These are phyloP conservation scores for Quercus lobata DNA, from an alignment of 331 rosid genomes.

Conservation along the genomic window DNA sequence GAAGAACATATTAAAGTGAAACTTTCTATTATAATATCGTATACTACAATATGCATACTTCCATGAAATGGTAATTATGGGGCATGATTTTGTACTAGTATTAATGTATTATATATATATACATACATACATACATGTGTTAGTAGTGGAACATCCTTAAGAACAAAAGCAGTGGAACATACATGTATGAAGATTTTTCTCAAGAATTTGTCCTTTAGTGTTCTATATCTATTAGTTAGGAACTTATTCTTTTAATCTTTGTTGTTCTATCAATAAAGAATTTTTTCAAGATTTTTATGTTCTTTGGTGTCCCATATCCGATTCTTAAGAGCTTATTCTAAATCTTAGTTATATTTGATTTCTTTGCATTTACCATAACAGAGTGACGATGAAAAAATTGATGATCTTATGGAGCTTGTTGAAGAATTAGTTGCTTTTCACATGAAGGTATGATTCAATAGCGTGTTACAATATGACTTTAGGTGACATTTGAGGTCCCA, in stretches of 20 bases:
- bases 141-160: neutral
- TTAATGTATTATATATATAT: neutral
- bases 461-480: neutral
- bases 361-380: conserved; percentile 26
- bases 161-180: neutral
- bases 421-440: conserved; percentile 94
- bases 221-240: too few relatives aligned
- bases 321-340: neutral
- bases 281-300: neutral
- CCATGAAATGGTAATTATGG: conserved; percentile 1
- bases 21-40: neutral
- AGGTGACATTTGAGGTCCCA: neutral
- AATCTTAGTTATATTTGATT: neutral
- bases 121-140: too few relatives aligned
- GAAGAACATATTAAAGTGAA: neutral
- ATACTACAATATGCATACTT: neutral
- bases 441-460: conserved; percentile 61
- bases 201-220: too few relatives aligned
- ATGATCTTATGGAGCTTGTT: conserved; percentile 87
- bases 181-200: neutral
- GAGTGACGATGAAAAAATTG: conserved; percentile 68
- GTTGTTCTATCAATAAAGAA: neutral
- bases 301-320: neutral
- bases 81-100: neutral
- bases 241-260: too few relatives aligned